Base-by-base conservation (phyloP, 257 asterid species). In the Solanum verrucosum region DNA sequence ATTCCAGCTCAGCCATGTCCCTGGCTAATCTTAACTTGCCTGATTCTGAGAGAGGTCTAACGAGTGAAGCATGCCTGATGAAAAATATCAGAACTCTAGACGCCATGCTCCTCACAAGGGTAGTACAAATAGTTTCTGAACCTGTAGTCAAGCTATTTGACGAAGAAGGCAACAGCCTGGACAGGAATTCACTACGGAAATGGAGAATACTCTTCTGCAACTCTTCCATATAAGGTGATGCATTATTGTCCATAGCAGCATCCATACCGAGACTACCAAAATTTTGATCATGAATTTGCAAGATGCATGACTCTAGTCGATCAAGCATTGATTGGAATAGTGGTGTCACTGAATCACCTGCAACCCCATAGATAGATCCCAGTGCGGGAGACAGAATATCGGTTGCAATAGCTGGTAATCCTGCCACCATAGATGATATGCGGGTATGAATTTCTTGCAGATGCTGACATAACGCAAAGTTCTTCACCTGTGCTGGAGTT, bases 171-270 rank as follows among this genome's bases (percentile, higher is more conserved):
- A 97, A 88, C 25, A 97, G 95, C 87, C 98, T 90, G 59, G 98
- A 94, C 88, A 96, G 88, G 92, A 97, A 95, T 84, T 97, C 99
- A 4, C 93, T 15, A 27, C 99, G 93, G 89, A 97, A 97, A 89
- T 94, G 99, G 84, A 91, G 91, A 73, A 95, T 95, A 87, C 92
- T 92, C 88, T 92, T 95, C 79, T 96, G 98, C 90, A 96, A 87
- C 89, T 97, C 99, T 90, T 97, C 99, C 99, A 96, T 95, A 95
- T 97, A 97, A 9, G 98, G 95, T 31, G 99, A 96, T 65, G 98
- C 93, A 78, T 94, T 95, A 88, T 87, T 92, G 84, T 96, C 98
- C 95, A 93, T 93, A 63, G 98, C 94, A 83, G 96, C 94, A 86
- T 97, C 99, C 91, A 96, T 85, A 72, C 96, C 94, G 21, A 92